These are phyloP conservation scores for Rhizoclosmatium sp. DNA, from an alignment of 192 early-diverging fungal species.

Conservation along the genomic window DNA sequence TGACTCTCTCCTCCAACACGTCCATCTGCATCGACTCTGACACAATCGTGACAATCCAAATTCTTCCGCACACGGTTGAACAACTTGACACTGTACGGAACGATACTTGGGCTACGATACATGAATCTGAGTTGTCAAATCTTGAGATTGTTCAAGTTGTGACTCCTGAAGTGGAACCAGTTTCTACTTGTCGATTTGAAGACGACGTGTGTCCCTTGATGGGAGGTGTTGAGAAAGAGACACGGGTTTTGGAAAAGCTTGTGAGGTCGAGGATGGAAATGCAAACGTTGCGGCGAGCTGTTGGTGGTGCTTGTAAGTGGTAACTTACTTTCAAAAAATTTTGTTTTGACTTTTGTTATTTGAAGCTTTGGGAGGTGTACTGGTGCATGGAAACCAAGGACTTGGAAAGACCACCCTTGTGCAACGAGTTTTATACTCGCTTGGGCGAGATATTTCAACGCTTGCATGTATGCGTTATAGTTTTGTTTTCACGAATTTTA, in stretches of 20 bases:
- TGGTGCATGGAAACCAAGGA: conserved; percentile 50
- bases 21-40: not conserved
- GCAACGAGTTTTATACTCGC: conserved; percentile 21
- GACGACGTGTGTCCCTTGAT: conserved; percentile 11
- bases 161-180: not conserved
- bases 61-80: not conserved
- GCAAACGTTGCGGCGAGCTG: not conserved
- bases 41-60: not conserved
- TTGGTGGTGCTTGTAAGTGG: conserved; percentile 29
- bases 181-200: conserved; percentile 6
- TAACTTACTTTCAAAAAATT: not conserved
- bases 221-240: conserved; percentile 28
- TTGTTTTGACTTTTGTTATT: not conserved
- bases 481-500: not conserved
- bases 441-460: conserved; percentile 33
- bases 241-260: not conserved
- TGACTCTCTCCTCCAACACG: conserved; percentile 21
- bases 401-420: conserved; percentile 50
- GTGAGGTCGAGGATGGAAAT: conserved; percentile 8
- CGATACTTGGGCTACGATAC: not conserved
- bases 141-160: conserved; percentile 8
- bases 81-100: not conserved
- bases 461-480: conserved; percentile 42
- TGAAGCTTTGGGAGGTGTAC: conserved; percentile 43
- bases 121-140: not conserved